These are phyloP conservation scores for Suhomyces anneliseae DNA, from an alignment of 1,139 yeast species.

Conservation along the genomic window DNA sequence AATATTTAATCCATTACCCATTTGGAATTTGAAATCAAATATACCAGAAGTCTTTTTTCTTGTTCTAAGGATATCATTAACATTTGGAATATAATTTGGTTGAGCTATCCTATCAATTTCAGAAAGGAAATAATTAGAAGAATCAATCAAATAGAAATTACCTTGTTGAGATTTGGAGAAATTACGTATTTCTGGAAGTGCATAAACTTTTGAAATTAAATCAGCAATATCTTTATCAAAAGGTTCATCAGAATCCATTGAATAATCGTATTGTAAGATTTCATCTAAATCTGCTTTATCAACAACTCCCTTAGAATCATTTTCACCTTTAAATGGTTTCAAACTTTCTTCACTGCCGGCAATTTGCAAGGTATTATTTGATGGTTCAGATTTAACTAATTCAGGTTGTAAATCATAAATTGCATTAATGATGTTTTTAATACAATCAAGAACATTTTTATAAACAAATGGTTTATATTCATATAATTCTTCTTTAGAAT, in stretches of 20 bases:
- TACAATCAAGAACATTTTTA: constrained; percentile 66
- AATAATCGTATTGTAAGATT: constrained; percentile 49
- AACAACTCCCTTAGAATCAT: constrained; percentile 18
- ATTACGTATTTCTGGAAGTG: constrained; percentile 53
- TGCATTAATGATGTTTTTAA: constrained; percentile 60
- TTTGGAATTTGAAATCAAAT: constrained; percentile 74
- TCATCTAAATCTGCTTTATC: constrained; percentile 45
- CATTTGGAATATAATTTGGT: constrained; percentile 66
- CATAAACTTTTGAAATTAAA: constrained; percentile 53
- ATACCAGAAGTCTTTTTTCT: constrained; percentile 94
- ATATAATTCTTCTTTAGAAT: constrained; percentile 57
- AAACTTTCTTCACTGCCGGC: constrained; percentile 15
- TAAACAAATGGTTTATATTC: constrained; percentile 72
- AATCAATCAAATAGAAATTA: constrained; percentile 82
- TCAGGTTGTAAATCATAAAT: constrained; percentile 51
- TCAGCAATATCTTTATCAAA: constrained; percentile 48
- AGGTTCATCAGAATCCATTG: constrained; percentile 47
- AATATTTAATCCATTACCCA: constrained; percentile 70
- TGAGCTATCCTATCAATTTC: constrained; percentile 63
- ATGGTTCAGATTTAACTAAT: constrained; percentile 37
- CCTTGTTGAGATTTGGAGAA: constrained; percentile 63
- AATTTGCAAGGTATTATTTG: constrained; percentile 8
- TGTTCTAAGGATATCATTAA: constrained; percentile 77
- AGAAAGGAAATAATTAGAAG: constrained; percentile 77
- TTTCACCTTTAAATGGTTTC: constrained; percentile 15